Conservation (phyloP, 2,329 filamentous ascomycete genomes). For the Fusarium buxicola region DNA sequence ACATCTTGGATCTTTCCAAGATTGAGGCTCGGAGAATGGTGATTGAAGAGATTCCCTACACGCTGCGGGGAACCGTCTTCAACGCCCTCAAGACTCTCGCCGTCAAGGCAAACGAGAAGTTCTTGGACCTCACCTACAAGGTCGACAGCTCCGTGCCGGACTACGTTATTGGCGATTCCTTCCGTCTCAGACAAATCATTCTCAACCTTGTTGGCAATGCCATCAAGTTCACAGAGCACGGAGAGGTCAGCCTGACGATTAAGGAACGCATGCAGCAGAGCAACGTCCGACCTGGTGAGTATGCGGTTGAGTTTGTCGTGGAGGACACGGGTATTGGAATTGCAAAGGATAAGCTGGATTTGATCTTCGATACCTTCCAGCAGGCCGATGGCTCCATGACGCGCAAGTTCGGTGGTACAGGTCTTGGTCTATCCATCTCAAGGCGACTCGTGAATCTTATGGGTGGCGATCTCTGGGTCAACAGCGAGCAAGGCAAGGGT, state of each 20-base stretch:
- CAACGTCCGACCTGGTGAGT: constrained; percentile 77
- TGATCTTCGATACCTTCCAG: constrained; percentile 99
- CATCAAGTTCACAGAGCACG: constrained; percentile 98
- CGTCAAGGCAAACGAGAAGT: constrained; percentile 97
- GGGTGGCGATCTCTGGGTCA: constrained; percentile 96
- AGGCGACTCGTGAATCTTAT: constrained; percentile 95
- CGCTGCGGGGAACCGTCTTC: constrained; percentile 92
- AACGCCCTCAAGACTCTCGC: constrained; percentile 96
- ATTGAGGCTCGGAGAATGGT: constrained; percentile 98
- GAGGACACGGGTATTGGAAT: constrained; percentile 98
- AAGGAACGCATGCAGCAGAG: constrained; percentile 72
- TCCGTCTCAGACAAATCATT: constrained; percentile 95
- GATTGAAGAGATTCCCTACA: constrained; percentile 97
- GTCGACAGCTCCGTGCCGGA: constrained; percentile 95
- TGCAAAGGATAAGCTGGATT: constrained; percentile 90
- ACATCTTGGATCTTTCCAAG: constrained; percentile 79
- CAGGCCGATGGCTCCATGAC: constrained; percentile 98
- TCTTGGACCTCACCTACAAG: constrained; percentile 90
- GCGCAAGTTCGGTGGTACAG: constrained; percentile 94
- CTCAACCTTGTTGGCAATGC: constrained; percentile 97
- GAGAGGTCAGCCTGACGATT: constrained; percentile 95
- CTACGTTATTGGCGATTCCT: constrained; percentile 95
- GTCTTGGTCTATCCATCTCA: constrained; percentile 92
- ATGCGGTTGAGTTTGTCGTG: constrained; percentile 95
- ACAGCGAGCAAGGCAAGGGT: constrained; percentile 89